phyloP scores from a whole-genome alignment of 1,284 basidiomycete genomes.

The Trichosporon sp. region DNA sequence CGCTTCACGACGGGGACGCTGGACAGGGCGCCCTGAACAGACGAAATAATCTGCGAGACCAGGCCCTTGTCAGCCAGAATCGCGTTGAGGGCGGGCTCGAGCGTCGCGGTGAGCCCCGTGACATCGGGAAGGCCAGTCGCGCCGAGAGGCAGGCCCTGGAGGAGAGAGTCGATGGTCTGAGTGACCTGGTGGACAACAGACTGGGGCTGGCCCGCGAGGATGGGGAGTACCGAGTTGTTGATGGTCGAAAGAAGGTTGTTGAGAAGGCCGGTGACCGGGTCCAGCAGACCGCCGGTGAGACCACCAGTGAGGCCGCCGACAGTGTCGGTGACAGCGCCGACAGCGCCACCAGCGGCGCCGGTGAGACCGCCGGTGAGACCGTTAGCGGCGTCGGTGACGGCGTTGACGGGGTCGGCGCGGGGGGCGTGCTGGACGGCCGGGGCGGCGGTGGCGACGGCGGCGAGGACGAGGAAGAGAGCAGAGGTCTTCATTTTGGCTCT shows the following conservation, averaged over 20 bases:
- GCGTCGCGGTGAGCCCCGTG: neutral
- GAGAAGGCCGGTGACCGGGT: neutral
- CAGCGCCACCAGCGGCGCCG: neutral
- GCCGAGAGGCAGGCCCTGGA: neutral
- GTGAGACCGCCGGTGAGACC: neutral
- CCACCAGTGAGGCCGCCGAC: neutral
- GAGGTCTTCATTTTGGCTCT: neutral
- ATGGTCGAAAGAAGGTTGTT: neutral
- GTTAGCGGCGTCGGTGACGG: neutral
- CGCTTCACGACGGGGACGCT: neutral
- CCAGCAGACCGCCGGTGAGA: too few species aligned
- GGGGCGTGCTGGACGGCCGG: neutral
- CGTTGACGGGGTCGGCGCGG: neutral
- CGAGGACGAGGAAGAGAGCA: conserved; percentile 1
- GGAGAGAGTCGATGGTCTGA: neutral
- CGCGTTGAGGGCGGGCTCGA: neutral
- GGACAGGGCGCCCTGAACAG: neutral
- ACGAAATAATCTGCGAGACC: neutral
- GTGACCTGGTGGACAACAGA: neutral
- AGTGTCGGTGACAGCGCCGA: neutral
- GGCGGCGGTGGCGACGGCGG: conserved; percentile 2
- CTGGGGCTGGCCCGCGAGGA: neutral
- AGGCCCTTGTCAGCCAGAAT: neutral
- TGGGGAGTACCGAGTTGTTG: neutral
- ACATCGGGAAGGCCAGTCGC: neutral